These are phyloP conservation scores for Amaranthus hypochondriacus DNA, from an alignment of 148 eudicot genomes.

Conservation along the genomic window DNA sequence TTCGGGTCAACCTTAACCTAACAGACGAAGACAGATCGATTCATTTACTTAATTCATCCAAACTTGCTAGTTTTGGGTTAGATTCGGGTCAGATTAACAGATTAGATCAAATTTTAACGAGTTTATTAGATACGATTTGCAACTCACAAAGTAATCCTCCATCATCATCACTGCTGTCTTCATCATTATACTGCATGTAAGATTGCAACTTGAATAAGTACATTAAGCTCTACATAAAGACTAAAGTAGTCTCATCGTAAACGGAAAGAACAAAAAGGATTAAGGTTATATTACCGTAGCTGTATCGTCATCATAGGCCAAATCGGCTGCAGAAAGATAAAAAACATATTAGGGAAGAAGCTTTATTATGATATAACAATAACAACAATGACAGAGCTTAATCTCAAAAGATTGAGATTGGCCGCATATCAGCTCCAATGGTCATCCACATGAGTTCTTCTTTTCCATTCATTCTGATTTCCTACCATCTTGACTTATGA, in stretches of 20 bases:
- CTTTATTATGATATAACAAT: too few species aligned
- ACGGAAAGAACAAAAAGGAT: not conserved
- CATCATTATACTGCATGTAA: conserved; percentile 42
- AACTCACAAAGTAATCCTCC: conserved; percentile 86
- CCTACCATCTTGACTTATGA: too few species aligned
- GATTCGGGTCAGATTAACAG: not conserved
- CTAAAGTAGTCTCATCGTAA: not conserved
- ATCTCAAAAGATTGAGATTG: not conserved
- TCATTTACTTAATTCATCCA: too few species aligned
- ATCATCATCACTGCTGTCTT: conserved; percentile 61
- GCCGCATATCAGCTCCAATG: not conserved
- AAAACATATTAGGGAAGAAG: not conserved
- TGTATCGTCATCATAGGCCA: conserved; percentile 45
- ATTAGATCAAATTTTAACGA: not conserved
- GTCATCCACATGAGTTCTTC: too few species aligned
- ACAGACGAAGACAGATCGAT: too few species aligned
- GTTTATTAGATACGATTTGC: not conserved
- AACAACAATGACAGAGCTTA: too few species aligned
- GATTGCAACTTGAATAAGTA: conserved; percentile 12
- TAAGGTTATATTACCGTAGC: conserved; percentile 38
- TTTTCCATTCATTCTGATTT: too few species aligned
- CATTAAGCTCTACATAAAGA: not conserved
- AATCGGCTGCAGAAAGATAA: conserved; percentile 32
- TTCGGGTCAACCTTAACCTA: too few species aligned
- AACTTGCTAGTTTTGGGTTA: not conserved